phyloP scores from a whole-genome alignment of 441 rosid genomes.

The Corymbia citriodora region DNA sequence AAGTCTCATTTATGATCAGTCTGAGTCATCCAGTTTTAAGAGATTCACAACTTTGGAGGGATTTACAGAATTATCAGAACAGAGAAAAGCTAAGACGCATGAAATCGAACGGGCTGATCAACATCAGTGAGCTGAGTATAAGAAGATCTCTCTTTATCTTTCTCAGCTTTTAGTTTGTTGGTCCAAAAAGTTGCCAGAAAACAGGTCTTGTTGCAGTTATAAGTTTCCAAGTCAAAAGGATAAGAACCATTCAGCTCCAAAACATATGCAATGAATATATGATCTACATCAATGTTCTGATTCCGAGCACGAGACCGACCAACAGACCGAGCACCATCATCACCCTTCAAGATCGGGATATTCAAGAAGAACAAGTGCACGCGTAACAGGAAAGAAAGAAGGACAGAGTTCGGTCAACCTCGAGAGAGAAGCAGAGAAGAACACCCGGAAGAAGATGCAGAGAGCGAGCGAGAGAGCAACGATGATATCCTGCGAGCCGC shows the following conservation, averaged over 20 bases:
- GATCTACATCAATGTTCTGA: not conserved
- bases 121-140: not conserved
- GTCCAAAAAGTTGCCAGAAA: not conserved
- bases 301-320: not conserved
- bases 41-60: not conserved
- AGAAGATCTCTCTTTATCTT: not conserved
- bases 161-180: not conserved
- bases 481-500: conserved; percentile 72
- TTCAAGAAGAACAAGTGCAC: not conserved
- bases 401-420: conserved; percentile 25
- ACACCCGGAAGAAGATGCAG: conserved; percentile 22
- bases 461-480: conserved; percentile 55
- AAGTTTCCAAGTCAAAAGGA: not conserved
- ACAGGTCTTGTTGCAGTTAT: not conserved
- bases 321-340: not conserved
- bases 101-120: not conserved
- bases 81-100: not conserved
- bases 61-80: not conserved
- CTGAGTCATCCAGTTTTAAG: not conserved
- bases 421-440: conserved; percentile 35
- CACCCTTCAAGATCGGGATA: not conserved
- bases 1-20: not conserved
- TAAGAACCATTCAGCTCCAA: not conserved
- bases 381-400: not conserved
- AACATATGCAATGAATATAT: not conserved